phyloP scores from a whole-genome alignment of 78 protist genomes.

The Emiliania huxleyi region DNA sequence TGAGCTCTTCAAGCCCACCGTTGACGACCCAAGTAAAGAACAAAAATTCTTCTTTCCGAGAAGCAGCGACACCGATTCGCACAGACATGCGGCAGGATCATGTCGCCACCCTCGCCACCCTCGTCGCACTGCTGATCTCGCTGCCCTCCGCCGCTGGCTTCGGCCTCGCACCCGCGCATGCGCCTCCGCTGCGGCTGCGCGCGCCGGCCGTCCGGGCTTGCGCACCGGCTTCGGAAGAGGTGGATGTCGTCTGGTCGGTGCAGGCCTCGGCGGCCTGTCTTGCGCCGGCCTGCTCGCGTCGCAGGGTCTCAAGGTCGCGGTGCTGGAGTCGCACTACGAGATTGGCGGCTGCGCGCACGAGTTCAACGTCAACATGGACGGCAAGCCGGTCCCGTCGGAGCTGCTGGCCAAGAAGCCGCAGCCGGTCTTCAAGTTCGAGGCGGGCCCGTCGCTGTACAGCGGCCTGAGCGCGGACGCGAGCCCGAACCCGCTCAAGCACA shows the following conservation, averaged over 20 bases:
- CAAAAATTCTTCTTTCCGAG: too few relatives aligned
- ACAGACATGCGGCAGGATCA: too few relatives aligned
- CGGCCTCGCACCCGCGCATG: too few relatives aligned
- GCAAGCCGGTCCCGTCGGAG: not conserved
- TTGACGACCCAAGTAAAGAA: too few relatives aligned
- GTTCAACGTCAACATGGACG: not conserved
- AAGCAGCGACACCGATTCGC: too few relatives aligned
- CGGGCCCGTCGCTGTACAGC: conserved; percentile 1
- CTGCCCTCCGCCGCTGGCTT: too few relatives aligned
- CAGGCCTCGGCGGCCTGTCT: not conserved
- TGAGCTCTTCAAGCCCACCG: too few relatives aligned
- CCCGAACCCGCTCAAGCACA: conserved; percentile 7
- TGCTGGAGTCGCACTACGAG: conserved; percentile 11
- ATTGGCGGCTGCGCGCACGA: not conserved
- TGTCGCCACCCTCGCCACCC: too few relatives aligned
- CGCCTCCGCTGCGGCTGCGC: too few relatives aligned
- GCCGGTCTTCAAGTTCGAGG: conserved; percentile 10
- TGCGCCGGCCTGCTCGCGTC: not conserved
- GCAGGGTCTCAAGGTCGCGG: not conserved
- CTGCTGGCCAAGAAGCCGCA: not conserved
- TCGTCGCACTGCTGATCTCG: too few relatives aligned
- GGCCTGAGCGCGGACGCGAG: not conserved
- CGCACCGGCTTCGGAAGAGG: too few relatives aligned
- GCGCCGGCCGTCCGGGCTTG: too few relatives aligned
- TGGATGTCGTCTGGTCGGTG: not conserved